A percentile compares a stretch with the other conserved stretches of the same genome.
These are phyloP conservation scores for Mycena maculata DNA, from an alignment of 768 basidiomycete species.

Conservation along the genomic window DNA sequence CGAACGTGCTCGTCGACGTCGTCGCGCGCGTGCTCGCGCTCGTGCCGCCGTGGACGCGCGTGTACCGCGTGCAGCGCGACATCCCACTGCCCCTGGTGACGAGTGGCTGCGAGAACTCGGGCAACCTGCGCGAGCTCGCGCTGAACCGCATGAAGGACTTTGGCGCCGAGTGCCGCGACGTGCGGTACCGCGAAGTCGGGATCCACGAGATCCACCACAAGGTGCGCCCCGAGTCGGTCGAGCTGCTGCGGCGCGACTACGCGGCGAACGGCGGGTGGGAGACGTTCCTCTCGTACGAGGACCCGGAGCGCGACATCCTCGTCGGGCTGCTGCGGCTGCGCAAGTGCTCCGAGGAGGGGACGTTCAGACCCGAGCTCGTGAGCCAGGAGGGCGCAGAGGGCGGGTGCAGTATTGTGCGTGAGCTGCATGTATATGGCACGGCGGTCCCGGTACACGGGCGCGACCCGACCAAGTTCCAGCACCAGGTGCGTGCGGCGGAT, in stretches of 20 bases:
- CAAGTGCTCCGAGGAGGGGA: constrained; percentile 97
- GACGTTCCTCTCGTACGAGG: constrained; percentile 98
- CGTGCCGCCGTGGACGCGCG: constrained; percentile 98
- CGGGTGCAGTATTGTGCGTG: constrained; percentile 91
- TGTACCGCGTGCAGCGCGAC: constrained; percentile 98
- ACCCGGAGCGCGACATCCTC: constrained; percentile 96
- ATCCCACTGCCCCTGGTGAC: constrained; percentile 97
- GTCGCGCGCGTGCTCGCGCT: constrained; percentile 95
- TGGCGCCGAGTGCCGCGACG: constrained; percentile 96
- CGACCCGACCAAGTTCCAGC: constrained; percentile 98
- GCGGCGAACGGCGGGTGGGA: constrained; percentile 99
- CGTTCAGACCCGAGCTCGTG: constrained; percentile 93
- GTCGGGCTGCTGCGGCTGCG: constrained; percentile 91
- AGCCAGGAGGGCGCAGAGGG: constrained; percentile 76
- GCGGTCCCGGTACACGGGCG: constrained; percentile 97
- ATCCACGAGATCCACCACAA: constrained; percentile 99
- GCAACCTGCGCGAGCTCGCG: constrained; percentile 95
- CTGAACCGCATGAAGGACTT: constrained; percentile 99
- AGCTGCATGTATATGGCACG: constrained; percentile 97
- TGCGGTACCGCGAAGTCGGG: constrained; percentile 97
- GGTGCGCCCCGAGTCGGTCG: constrained; percentile 94
- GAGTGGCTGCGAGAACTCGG: constrained; percentile 97
- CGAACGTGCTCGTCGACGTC: constrained; percentile 98
- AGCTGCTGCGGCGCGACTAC: constrained; percentile 95
- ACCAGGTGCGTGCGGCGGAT: constrained; percentile 67